Evolutionary conservation across 371 early-diverging fungal species (phyloP), one percentile per base, ranked within the genome.

Genomic region (Lichtheimia hyalospora): DNA sequence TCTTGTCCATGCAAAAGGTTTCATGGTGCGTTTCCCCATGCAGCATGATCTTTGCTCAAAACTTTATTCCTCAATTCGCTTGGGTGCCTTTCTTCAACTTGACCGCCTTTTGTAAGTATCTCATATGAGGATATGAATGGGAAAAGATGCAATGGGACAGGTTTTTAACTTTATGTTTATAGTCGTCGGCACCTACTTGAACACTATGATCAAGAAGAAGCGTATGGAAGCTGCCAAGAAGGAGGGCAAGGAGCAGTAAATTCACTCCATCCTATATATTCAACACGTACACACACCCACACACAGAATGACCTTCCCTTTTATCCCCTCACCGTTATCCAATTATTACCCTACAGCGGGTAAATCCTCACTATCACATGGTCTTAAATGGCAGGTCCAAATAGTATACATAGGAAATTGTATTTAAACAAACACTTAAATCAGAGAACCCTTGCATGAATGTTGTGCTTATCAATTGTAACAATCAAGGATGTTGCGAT

Each of bases 71-170:
- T 12, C 89, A 86, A 27, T 79, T 83, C 53, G 77, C 89, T 48
- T 95, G 94, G 94, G 87, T 92, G n/a, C 94, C 95, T 18, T 95
- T 92, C 83, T 95, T 93, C 82, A 92, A 93, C 74, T 43, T 89
- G 15, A 77, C 93, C 34, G 89, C 88, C 20, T 95, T 93, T 68
- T 56, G 81, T 81, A 81, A 71, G 68, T 55, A 13, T 20, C 27
- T 18, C 10, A n/a, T 21, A 23, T 21, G 5, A 14, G n/a, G n/a
- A 6, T 53, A 24, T 27, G 44, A n/a, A n/a, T 15, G 12, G 21
- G 34, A 16, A 14, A 15, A 3, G 25, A 13, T 25, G 18, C 27
- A 18, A 41, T 18, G 49, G 18, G 46, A 46, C 27, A 50, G 46
- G 46, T 28, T 53, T 5, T 61, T 28, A 34, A 51, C 43, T 21